Conservation (phyloP, 2,329 filamentous ascomycete species). For the Setomelanomma holmii region DNA sequence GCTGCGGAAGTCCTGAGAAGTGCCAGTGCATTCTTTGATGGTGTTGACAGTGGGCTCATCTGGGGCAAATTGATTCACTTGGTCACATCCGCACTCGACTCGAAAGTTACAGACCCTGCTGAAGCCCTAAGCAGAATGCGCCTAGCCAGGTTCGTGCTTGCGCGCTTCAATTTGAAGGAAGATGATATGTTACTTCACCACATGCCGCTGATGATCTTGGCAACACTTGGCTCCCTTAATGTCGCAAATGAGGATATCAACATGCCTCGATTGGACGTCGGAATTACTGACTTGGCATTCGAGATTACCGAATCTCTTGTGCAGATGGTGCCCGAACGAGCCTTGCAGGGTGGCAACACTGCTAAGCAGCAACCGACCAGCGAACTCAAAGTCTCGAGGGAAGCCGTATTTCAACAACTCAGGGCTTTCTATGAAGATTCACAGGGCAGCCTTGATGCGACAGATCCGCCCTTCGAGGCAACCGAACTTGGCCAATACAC, state of each 20-base stretch:
- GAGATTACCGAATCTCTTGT: conserved; percentile 49
- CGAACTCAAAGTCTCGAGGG: conserved; percentile 9
- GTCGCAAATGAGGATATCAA: conserved; percentile 27
- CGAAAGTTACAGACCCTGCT: conserved; percentile 57
- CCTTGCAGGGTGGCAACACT: conserved; percentile 25
- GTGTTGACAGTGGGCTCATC: conserved; percentile 91
- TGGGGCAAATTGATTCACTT: conserved; percentile 82
- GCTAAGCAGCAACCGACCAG: conserved; percentile 11
- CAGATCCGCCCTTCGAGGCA: conserved; percentile 36
- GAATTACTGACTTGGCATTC: conserved; percentile 36
- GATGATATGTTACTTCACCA: conserved; percentile 94
- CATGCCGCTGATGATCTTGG: conserved; percentile 77
- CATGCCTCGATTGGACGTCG: conserved; percentile 13
- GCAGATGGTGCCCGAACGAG: conserved; percentile 46
- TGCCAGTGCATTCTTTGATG: conserved; percentile 95
- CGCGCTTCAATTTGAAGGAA: conserved; percentile 90
- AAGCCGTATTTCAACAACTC: conserved; percentile 28
- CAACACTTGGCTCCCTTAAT: conserved; percentile 61
- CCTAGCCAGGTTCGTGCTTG: conserved; percentile 80
- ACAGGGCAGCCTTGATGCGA: conserved; percentile 44
- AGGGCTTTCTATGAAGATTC: conserved; percentile 44
- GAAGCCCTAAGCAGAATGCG: conserved; percentile 68
- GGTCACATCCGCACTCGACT: conserved; percentile 58
- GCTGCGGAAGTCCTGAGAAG: conserved; percentile 89
- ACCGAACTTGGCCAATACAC: conserved; percentile 35